These are phyloP conservation scores for Bothriochloa decipiens DNA, from an alignment of 176 grass and related monocot genomes.

Conservation along the genomic window DNA sequence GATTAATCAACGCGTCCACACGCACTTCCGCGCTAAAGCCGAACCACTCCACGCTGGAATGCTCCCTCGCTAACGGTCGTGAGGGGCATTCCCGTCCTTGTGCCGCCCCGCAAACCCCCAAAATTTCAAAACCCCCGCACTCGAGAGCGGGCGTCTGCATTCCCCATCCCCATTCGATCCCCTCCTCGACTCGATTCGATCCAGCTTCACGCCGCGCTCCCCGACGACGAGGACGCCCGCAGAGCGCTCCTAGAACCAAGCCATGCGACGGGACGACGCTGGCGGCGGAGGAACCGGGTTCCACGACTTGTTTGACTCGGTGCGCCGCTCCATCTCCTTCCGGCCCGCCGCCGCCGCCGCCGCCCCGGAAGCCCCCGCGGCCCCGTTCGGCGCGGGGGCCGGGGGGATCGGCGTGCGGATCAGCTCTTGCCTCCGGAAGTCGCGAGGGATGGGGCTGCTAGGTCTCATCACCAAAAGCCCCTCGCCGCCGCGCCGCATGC, in stretches of 20 bases:
- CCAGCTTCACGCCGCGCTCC: neutral
- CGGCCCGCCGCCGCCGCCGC: slow-evolving; percentile 38
- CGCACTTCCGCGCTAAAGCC: slow-evolving; percentile 14
- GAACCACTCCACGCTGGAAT: slow-evolving; percentile 33
- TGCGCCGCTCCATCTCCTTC: slow-evolving; percentile 78
- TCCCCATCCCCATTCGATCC: neutral
- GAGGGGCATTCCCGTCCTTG: slow-evolving; percentile 57
- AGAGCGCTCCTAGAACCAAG: slow-evolving; percentile 6
- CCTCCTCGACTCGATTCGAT: slow-evolving; percentile 40
- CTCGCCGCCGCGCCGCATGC: slow-evolving; percentile 57
- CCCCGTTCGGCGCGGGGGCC: slow-evolving; percentile 30
- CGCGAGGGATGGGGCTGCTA: slow-evolving; percentile 67
- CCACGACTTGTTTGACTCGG: slow-evolving; percentile 90
- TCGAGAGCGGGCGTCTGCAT: slow-evolving; percentile 36
- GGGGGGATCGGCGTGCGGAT: slow-evolving; percentile 61
- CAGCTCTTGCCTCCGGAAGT: slow-evolving; percentile 85
- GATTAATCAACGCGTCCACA: slow-evolving; percentile 32
- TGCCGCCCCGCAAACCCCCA: slow-evolving; percentile 8
- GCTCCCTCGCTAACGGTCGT: slow-evolving; percentile 60
- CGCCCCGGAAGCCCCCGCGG: slow-evolving; percentile 34
- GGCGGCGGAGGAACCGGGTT: slow-evolving; percentile 47
- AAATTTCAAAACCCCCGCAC: slow-evolving; percentile 63
- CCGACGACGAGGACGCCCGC: slow-evolving; percentile 6
- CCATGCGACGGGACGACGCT: slow-evolving; percentile 66
- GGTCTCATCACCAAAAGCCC: slow-evolving; percentile 80